These are phyloP conservation scores for Hypoxylon rubiginosum DNA, from an alignment of 2,329 filamentous ascomycete species.

Conservation along the genomic window DNA sequence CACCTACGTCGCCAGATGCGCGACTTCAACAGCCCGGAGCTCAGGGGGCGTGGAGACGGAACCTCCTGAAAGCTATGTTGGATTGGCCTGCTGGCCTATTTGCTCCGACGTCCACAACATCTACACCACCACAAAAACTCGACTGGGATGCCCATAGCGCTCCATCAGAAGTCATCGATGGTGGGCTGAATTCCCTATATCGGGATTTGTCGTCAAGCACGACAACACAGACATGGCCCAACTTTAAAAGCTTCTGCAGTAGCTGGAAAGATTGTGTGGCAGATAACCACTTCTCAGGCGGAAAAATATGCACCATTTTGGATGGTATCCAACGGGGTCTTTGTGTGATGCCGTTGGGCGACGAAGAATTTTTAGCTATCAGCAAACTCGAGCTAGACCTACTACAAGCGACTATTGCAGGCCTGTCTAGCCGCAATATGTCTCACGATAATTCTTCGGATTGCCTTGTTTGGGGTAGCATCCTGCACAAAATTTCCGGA, in stretches of 20 bases:
- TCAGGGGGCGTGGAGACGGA: conserved; percentile 5
- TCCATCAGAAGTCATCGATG: conserved; percentile 32
- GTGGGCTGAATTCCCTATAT: conserved; percentile 31
- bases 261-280: conserved; percentile 40
- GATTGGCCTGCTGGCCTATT: conserved; percentile 19
- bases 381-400: conserved; percentile 29
- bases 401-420: conserved; percentile 44
- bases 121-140: neutral
- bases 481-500: conserved; percentile 42
- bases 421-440: conserved; percentile 26
- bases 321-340: conserved; percentile 39
- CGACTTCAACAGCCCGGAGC: conserved; percentile 32
- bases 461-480: conserved; percentile 35
- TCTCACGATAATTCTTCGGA: conserved; percentile 30
- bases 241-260: conserved; percentile 44
- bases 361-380: conserved; percentile 19
- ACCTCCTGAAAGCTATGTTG: conserved; percentile 9
- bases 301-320: conserved; percentile 37
- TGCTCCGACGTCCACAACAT: neutral
- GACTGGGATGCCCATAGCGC: conserved; percentile 31
- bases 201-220: conserved; percentile 26
- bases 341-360: neutral
- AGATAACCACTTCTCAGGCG: conserved; percentile 29
- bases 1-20: conserved; percentile 57
- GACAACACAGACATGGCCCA: conserved; percentile 2